Base-by-base conservation (phyloP, 495 filamentous ascomycete genomes). In the Hyaloscypha variabilis region DNA sequence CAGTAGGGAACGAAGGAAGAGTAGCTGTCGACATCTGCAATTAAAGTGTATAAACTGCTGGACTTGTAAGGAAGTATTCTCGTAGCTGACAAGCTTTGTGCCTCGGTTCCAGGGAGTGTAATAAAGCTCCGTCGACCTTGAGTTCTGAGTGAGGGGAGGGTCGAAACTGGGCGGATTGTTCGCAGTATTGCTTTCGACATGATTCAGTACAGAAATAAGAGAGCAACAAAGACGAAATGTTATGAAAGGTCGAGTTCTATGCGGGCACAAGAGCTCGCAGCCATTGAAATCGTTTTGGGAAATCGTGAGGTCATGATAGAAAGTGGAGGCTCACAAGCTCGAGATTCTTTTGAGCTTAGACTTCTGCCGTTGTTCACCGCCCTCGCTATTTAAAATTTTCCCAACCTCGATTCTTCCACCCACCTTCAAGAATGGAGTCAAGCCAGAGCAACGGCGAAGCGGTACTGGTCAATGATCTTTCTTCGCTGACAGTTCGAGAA, bases 11-110 rank as follows among this genome's bases (percentile, higher is more conserved):
- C 85, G 86, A 96, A 98, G 67, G 78, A 71, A 50, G 77, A 76
- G 87, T 97, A 99, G 69, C 83, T 85, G 75, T 89, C 82, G 67
- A 97, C 87, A 74, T 96, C 91, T 73, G 92, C 84, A 75, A 97
- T 91, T 34, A 97, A 79, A 63, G 79, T 78, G 88, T 92, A 97
- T 69, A 99, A 85, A 0, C 84, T 77, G 5, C 71, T 62, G 54
- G 87, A 81, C 1, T 86, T 77, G 83, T 96, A 96, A 29, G 91
- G 91, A 65, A 99, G 89, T n/a, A 82, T 89, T 66, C 91, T 90
- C 51, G 84, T 81, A 23, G 91, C 92, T 65, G 82, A 83, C 67
- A 97, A 85, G 69, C 79, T 86, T 68, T 87, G 85, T 0, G 81
- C 67, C 28, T 73, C 59, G 58, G 73, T 60, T 26, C 69, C 65